These are phyloP conservation scores for Juncus effusus DNA, from an alignment of 176 grass and related monocot genomes.

Conservation along the genomic window DNA sequence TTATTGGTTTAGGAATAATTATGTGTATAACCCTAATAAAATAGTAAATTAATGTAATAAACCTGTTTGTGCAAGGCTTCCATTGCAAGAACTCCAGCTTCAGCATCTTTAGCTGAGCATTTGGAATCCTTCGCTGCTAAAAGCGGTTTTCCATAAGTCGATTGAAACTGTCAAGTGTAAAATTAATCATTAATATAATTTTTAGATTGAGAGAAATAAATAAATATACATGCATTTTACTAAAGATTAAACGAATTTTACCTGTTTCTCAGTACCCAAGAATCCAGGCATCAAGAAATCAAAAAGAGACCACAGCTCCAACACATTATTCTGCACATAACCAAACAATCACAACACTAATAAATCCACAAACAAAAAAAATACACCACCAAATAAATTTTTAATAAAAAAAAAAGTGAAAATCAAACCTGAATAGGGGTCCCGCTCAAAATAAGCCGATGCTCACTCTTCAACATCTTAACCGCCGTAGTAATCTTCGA, in stretches of 20 bases:
- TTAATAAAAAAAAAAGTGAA: slow-evolving; percentile 14
- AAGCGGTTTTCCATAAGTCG: slow-evolving; percentile 94
- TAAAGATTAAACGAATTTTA: slow-evolving; percentile 21
- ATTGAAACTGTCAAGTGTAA: slow-evolving; percentile 57
- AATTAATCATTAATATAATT: slow-evolving; percentile 4
- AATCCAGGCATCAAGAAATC: slow-evolving; percentile 99
- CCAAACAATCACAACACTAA: slow-evolving; percentile 16
- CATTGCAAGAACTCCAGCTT: slow-evolving; percentile 99
- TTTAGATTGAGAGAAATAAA: slow-evolving; percentile 21
- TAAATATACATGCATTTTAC: slow-evolving; percentile 6
- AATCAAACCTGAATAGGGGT: slow-evolving; percentile 87
- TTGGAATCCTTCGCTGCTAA: slow-evolving; percentile 91
- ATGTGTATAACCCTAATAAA: neutral
- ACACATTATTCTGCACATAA: slow-evolving; percentile 87
- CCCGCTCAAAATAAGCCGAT: slow-evolving; percentile 96
- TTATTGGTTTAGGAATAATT: neutral
- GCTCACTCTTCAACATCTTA: slow-evolving; percentile 88
- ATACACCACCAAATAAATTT: slow-evolving; percentile 18
- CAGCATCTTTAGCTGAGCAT: slow-evolving; percentile 97
- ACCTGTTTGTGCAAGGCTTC: slow-evolving; percentile 99
- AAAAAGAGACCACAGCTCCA: slow-evolving; percentile 98
- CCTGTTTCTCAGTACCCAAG: slow-evolving; percentile 98
- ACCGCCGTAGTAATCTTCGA: slow-evolving; percentile 95
- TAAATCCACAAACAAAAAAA: neutral
- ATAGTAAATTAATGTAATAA: slow-evolving; percentile 2